phyloP scores from a whole-genome alignment of 805 yeast genomes.

The Yarrowia bubula region DNA sequence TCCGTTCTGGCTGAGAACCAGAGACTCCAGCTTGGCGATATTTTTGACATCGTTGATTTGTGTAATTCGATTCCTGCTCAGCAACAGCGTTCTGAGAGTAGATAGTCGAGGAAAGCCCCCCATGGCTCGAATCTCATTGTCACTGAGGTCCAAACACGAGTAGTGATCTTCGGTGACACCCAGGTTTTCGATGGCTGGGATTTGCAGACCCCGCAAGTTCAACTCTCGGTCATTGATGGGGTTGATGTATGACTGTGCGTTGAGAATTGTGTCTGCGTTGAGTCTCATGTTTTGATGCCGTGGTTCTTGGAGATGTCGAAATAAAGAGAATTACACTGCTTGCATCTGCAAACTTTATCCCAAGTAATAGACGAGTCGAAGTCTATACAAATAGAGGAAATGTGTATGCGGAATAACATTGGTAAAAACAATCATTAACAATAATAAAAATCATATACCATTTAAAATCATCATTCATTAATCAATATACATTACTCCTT shows the following conservation, averaged over 20 bases:
- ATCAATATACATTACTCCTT: constrained; percentile 39
- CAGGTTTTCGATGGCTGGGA: constrained; percentile 48
- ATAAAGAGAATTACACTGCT: neutral
- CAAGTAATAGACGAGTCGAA: neutral
- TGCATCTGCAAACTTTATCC: neutral
- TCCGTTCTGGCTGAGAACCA: constrained; percentile 54
- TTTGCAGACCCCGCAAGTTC: constrained; percentile 44
- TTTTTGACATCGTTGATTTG: constrained; percentile 39
- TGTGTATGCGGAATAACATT: neutral
- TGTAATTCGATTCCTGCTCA: constrained; percentile 62
- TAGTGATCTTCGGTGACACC: constrained; percentile 45
- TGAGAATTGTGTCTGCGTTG: constrained; percentile 49
- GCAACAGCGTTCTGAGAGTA: constrained; percentile 52
- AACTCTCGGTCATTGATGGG: constrained; percentile 44
- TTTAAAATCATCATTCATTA: neutral
- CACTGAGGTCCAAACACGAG: constrained; percentile 68
- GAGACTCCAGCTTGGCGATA: constrained; percentile 50
- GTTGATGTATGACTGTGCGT: constrained; percentile 53
- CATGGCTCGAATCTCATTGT: constrained; percentile 63
- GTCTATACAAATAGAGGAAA: neutral
- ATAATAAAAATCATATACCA: neutral
- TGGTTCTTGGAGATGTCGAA: constrained; percentile 1
- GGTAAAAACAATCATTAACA: too few relatives aligned
- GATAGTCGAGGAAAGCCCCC: constrained; percentile 48
- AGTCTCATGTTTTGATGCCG: constrained; percentile 48